Evolutionary conservation across 768 basidiomycete species (phyloP).

Genomic region (Boletus sp.): DNA sequence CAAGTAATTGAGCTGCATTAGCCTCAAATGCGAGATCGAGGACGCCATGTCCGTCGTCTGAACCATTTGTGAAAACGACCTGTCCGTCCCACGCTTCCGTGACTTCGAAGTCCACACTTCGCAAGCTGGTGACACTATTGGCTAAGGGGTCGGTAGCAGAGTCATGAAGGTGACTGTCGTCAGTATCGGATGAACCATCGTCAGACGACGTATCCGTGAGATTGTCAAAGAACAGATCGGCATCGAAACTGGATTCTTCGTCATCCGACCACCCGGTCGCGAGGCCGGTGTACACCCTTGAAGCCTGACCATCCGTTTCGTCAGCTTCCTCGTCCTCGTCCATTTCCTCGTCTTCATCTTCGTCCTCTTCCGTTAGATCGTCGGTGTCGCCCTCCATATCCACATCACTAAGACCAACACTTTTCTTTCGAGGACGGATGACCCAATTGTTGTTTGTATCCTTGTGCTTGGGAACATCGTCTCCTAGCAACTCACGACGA

Average conservation of each 20-base stretch:
- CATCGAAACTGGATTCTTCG: slow-evolving; percentile 75
- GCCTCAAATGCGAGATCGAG: slow-evolving; percentile 72
- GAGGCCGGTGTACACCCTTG: slow-evolving; percentile 54
- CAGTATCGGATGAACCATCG: slow-evolving; percentile 37
- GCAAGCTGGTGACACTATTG: slow-evolving; percentile 35
- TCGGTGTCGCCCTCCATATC: slow-evolving; percentile 64
- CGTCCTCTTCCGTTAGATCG: slow-evolving; percentile 57
- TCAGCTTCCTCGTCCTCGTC: slow-evolving; percentile 44
- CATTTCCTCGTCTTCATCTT: slow-evolving; percentile 42
- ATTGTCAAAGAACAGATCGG: slow-evolving; percentile 80
- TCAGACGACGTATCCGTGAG: slow-evolving; percentile 55
- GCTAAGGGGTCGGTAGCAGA: slow-evolving; percentile 20
- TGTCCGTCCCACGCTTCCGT: slow-evolving; percentile 75
- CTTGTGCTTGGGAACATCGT: slow-evolving; percentile 43
- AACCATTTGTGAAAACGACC: slow-evolving; percentile 66
- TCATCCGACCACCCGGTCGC: slow-evolving; percentile 78
- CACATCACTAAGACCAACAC: slow-evolving; percentile 59
- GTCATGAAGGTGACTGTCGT: slow-evolving; percentile 45
- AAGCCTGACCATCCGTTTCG: slow-evolving; percentile 43
- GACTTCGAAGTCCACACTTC: slow-evolving; percentile 50
- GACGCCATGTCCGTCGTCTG: slow-evolving; percentile 45
- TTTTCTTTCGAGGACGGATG: slow-evolving; percentile 65
- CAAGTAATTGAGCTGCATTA: slow-evolving; percentile 49
- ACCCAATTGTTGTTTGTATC: slow-evolving; percentile 57
- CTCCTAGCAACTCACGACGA: slow-evolving; percentile 57